Conservation (phyloP, 768 basidiomycete genomes). For the Naganishia vishniacii region DNA sequence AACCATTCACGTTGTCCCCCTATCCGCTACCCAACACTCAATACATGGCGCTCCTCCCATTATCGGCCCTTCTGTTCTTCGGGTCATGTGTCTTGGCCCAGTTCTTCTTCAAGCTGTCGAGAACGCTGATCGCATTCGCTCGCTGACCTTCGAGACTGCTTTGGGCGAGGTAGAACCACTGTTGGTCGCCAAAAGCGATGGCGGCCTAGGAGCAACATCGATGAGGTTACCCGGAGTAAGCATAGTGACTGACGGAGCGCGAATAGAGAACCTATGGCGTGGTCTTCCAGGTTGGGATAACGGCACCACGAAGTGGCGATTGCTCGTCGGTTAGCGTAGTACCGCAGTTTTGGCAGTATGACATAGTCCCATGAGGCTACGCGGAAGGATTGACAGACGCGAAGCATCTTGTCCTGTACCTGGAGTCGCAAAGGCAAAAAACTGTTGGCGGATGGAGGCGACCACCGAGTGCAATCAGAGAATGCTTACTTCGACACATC, state of each 20-base stretch:
- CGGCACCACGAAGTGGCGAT: slow-evolving; percentile 2
- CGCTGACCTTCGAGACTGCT: background rate
- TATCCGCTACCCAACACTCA: background rate
- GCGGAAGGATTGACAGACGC: background rate
- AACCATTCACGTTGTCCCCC: background rate
- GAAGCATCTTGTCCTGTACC: background rate
- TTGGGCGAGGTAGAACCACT: background rate
- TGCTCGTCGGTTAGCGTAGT: background rate
- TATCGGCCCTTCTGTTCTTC: background rate
- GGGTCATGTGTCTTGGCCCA: background rate
- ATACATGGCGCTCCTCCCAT: slow-evolving; percentile 2
- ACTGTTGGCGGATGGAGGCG: background rate
- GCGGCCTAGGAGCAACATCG: background rate
- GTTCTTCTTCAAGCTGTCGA: background rate
- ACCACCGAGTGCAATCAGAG: background rate
- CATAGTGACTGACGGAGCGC: background rate
- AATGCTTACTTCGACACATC: background rate
- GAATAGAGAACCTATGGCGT: background rate
- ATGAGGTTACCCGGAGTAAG: too few relatives aligned
- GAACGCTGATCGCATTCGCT: background rate
- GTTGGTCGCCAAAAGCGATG: background rate
- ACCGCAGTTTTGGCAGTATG: background rate
- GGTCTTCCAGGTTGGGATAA: background rate
- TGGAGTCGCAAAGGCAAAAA: background rate
- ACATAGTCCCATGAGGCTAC: background rate